Evolutionary conservation across 176 grass and related monocot genomes (phyloP), one percentile per base, ranked within the genome.

Genomic region (Zoysia japonica): DNA sequence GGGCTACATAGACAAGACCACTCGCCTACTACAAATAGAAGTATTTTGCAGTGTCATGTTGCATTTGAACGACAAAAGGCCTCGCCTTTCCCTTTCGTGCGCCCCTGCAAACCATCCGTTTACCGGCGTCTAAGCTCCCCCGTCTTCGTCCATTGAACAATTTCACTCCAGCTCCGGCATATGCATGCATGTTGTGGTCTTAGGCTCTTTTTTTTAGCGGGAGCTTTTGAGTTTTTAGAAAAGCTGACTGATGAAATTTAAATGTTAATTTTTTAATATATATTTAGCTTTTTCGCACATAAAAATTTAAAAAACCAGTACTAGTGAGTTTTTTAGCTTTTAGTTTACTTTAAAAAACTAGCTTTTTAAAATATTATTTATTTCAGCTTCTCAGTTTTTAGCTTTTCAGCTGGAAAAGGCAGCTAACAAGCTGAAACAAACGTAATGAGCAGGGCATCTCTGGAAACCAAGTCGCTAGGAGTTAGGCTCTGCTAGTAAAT

Each of bases 81-180:
- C 35, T 82, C 11, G 13, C 6, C 59, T 76, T 65, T 57, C 75
- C 53, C 39, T 47, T 17, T 55, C 85, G 66, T 74, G 44, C 62
- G 10, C 48, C 28, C 12, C 48, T 42, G 10, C 56, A 42, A 15
- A 39, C 72, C 84, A 17, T 51, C 75, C 73, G 15, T 62, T 70
- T 52, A n/a, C 35, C 52, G 42, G 83, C 48, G 73, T 17, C 3
- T 44, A 56, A 68, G 17, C 64, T 7, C 1, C 17, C 28, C 15
- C 0, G 28, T 28, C 28, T 28, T n/a, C 61, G 65, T 47, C 73
- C 36, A 43, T 84, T 61, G n/a, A 70, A 76, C 43, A 67, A 67
- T 67, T 17, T 61, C 28, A 52, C 11, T 28, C 28, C 28, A 28
- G 0, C 28, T 28, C 28, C 28, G 0, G 28, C 54, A 52, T 5